phyloP scores from a whole-genome alignment of 2,329 filamentous ascomycete genomes.

The Sporothrix humicola region DNA sequence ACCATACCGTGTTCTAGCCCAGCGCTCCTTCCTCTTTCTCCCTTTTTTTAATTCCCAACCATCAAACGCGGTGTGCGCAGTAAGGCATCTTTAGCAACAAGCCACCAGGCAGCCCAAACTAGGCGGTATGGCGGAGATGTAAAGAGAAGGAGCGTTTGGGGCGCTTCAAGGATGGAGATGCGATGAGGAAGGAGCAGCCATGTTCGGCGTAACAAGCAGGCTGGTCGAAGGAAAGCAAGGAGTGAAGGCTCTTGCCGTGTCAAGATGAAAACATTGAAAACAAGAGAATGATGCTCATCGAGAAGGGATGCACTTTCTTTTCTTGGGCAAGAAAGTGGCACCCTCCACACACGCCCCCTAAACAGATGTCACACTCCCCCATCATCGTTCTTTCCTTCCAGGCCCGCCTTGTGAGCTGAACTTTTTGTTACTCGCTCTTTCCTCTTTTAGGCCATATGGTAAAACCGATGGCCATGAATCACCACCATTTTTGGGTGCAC shows the following conservation, averaged over 20 bases:
- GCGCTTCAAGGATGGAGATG: not conserved
- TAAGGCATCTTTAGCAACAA: conserved; percentile 10
- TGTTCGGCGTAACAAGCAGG: not conserved
- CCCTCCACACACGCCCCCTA: conserved; percentile 6
- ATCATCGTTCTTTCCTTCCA: not conserved
- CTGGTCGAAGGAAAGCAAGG: not conserved
- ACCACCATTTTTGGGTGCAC: not conserved
- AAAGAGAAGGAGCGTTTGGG: not conserved
- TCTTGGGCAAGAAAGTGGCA: conserved; percentile 18
- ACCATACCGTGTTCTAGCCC: conserved; percentile 1
- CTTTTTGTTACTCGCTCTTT: conserved; percentile 4
- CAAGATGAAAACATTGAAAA: not conserved
- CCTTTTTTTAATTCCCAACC: not conserved
- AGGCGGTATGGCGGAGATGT: not conserved
- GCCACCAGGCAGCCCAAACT: not conserved
- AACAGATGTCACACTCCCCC: not conserved
- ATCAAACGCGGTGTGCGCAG: not conserved
- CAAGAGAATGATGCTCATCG: not conserved
- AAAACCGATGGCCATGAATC: not conserved
- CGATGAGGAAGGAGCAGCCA: not conserved
- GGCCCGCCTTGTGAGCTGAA: conserved; percentile 27
- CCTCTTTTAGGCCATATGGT: conserved; percentile 4
- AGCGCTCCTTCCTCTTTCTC: conserved; percentile 14
- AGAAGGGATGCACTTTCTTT: conserved; percentile 28
- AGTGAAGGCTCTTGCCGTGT: not conserved